Evolutionary conservation across 495 filamentous ascomycete species (phyloP).

Genomic region (Tuber umbilicatum): DNA sequence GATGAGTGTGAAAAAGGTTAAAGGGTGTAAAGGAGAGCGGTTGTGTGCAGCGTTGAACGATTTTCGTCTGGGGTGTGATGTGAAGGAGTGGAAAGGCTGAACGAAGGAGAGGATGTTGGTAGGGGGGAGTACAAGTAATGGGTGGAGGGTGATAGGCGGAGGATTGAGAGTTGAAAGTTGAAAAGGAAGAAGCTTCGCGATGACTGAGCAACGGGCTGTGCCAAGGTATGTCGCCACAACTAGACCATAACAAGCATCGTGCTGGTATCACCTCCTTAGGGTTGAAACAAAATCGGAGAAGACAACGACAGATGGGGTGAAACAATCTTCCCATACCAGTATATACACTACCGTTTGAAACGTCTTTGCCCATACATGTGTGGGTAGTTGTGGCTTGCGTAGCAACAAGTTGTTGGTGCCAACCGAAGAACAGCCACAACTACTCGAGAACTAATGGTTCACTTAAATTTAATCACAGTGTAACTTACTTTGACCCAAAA

Average conservation of each 20-base stretch:
- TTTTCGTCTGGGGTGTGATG: slow-evolving; percentile 13
- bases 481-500: too few relatives aligned
- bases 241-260: slow-evolving; percentile 5
- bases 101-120: slow-evolving; percentile 17
- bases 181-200: slow-evolving; percentile 37
- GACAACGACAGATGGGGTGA: background rate
- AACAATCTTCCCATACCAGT: background rate
- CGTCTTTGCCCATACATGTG: background rate
- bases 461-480: too few relatives aligned
- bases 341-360: background rate
- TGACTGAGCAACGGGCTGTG: slow-evolving; percentile 32
- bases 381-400: background rate
- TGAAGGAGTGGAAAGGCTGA: slow-evolving; percentile 10
- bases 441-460: too few relatives aligned
- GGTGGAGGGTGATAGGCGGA: background rate
- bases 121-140: too few relatives aligned
- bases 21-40: slow-evolving; percentile 5
- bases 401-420: background rate
- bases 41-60: slow-evolving; percentile 7
- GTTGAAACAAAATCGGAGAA: background rate
- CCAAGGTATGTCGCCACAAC: slow-evolving; percentile 26
- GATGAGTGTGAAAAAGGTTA: slow-evolving; percentile 9
- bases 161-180: slow-evolving; percentile 22
- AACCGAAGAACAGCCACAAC: background rate
- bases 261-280: background rate